phyloP scores from a whole-genome alignment of 2,329 filamentous ascomycete species.

The Neoascochyta sp. region DNA sequence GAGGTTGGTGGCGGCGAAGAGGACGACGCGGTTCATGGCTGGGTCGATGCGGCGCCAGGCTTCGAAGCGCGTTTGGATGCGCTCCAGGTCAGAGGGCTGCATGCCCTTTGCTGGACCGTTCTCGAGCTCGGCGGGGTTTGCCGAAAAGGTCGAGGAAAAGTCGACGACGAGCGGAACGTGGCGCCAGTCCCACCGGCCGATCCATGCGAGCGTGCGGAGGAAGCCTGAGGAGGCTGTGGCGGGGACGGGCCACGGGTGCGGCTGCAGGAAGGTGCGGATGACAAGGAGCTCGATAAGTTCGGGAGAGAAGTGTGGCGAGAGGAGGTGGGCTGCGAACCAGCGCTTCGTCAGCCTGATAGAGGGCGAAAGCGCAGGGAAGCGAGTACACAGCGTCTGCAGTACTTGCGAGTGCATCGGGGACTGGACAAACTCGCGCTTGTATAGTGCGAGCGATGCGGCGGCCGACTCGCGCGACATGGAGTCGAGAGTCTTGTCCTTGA shows the following conservation, averaged over 20 bases:
- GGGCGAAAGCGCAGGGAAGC: conserved; percentile 73
- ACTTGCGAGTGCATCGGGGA: conserved; percentile 77
- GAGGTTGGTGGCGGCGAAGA: conserved; percentile 77
- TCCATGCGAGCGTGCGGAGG: conserved; percentile 70
- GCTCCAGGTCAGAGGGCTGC: conserved; percentile 56
- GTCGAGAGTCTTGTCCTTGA: conserved; percentile 69
- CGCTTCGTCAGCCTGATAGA: conserved; percentile 81
- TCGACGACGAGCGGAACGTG: conserved; percentile 78
- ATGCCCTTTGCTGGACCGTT: conserved; percentile 41
- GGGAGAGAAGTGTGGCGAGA: conserved; percentile 69
- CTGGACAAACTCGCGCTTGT: conserved; percentile 68
- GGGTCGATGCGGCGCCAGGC: conserved; percentile 87
- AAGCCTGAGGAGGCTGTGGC: conserved; percentile 77
- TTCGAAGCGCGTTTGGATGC: conserved; percentile 68
- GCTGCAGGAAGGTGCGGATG: conserved; percentile 72
- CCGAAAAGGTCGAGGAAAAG: conserved; percentile 46
- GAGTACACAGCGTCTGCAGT: conserved; percentile 73
- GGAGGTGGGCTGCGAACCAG: conserved; percentile 84
- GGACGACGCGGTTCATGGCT: conserved; percentile 73
- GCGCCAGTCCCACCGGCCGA: conserved; percentile 91
- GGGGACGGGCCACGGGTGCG: conserved; percentile 75
- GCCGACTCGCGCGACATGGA: conserved; percentile 64
- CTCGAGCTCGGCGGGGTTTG: conserved; percentile 17
- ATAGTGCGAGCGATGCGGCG: conserved; percentile 63
- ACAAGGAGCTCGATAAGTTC: conserved; percentile 84